A percentile compares a stretch with the other conserved stretches of the same genome.
These are phyloP conservation scores for Camillea tinctor DNA, from an alignment of 2,329 filamentous ascomycete genomes.

Conservation along the genomic window DNA sequence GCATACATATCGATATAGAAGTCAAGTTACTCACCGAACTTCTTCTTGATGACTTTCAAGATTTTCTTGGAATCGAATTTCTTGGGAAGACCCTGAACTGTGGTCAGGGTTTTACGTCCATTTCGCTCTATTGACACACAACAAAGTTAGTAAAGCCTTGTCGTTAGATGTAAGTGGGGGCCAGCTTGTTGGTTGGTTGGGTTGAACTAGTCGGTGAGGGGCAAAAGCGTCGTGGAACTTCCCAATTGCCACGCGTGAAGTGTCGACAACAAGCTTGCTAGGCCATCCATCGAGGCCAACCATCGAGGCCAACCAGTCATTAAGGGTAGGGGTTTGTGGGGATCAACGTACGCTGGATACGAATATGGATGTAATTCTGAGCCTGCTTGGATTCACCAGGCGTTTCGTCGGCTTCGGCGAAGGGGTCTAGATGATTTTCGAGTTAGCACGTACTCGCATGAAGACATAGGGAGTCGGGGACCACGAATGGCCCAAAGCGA, in stretches of 20 bases:
- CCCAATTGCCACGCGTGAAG: not conserved
- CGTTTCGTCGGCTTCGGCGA: conserved; percentile 99
- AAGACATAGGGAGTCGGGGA: not conserved
- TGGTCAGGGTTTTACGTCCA: conserved; percentile 99
- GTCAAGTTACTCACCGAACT: conserved; percentile 68
- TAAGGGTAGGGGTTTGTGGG: conserved; percentile 6
- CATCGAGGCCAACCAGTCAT: not conserved
- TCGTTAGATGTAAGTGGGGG: not conserved
- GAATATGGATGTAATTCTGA: conserved; percentile 99
- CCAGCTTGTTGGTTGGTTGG: not conserved
- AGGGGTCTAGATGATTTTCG: conserved; percentile 72
- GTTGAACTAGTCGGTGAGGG: not conserved
- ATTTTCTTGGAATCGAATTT: conserved; percentile 99
- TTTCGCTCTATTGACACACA: conserved; percentile 76
- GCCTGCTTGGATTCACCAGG: conserved; percentile 92
- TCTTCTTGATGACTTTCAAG: conserved; percentile 99
- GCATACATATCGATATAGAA: not conserved
- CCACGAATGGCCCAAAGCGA: not conserved
- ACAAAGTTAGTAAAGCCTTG: conserved; percentile 38
- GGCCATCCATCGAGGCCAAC: not conserved
- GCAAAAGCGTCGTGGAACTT: conserved; percentile 2
- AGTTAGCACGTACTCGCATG: conserved; percentile 27
- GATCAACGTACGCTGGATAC: conserved; percentile 85
- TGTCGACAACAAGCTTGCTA: not conserved
- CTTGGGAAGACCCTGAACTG: conserved; percentile 96